Conservation (phyloP, 1,284 basidiomycete species). For the Exsudoporus floridanus region DNA sequence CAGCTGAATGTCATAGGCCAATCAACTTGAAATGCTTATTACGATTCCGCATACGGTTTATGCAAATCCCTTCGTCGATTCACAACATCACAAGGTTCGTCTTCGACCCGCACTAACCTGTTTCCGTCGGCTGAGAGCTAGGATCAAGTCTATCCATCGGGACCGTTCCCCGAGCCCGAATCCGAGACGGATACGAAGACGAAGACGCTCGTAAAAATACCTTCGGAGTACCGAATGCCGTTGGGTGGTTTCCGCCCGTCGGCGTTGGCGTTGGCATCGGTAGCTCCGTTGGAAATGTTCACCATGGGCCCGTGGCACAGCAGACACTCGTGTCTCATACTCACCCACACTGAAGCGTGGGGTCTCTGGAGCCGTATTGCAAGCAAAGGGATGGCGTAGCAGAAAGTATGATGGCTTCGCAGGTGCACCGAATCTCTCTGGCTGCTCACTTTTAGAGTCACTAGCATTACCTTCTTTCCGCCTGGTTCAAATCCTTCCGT, state of each 20-base stretch:
- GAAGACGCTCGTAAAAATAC: too few relatives aligned
- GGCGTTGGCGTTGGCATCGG: constrained; percentile 15
- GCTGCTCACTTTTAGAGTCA: neutral
- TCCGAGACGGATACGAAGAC: neutral
- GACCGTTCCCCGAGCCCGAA: neutral
- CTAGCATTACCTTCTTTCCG: neutral
- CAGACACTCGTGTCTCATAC: neutral
- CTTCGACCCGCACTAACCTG: neutral
- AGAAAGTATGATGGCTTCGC: too few relatives aligned
- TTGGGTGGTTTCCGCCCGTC: constrained; percentile 5
- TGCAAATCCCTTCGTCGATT: neutral
- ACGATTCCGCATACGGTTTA: neutral
- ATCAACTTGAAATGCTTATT: too few relatives aligned
- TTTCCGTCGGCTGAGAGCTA: neutral
- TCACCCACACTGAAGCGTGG: neutral
- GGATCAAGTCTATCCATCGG: constrained; percentile 2
- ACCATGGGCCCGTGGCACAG: neutral
- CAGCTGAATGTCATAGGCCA: neutral
- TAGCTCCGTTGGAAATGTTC: neutral
- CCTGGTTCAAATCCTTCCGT: constrained; percentile 1
- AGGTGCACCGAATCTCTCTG: too few relatives aligned
- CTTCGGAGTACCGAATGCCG: neutral
- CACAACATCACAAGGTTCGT: neutral
- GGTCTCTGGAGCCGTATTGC: neutral
- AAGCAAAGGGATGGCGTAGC: neutral